These are phyloP conservation scores for Ceratobasidium sp. DNA, from an alignment of 1,284 basidiomycete genomes.

Conservation along the genomic window DNA sequence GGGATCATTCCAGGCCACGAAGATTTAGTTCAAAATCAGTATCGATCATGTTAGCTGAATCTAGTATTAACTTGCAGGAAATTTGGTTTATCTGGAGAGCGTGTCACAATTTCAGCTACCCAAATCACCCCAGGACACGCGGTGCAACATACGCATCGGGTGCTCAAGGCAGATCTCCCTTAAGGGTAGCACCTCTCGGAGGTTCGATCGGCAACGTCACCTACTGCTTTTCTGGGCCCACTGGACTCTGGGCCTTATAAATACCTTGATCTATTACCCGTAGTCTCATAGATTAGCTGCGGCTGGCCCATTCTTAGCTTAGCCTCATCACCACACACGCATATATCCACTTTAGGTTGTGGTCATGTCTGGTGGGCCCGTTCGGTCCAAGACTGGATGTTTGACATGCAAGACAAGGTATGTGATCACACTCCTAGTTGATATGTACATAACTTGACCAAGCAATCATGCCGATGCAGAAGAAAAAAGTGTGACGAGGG, in stretches of 20 bases:
- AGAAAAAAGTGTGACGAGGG: conserved; percentile 28
- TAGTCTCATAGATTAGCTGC: background rate
- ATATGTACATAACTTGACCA: background rate
- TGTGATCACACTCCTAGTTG: background rate
- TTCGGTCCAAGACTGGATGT: conserved; percentile 32
- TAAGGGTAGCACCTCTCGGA: background rate
- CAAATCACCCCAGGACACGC: background rate
- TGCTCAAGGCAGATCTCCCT: background rate
- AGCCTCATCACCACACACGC: background rate
- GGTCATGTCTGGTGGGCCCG: conserved; percentile 9
- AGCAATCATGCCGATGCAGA: background rate
- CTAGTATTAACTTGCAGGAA: background rate
- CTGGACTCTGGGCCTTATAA: background rate
- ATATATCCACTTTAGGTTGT: background rate
- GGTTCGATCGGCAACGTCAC: background rate
- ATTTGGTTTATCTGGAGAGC: background rate
- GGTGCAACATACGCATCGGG: background rate
- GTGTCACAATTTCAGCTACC: background rate
- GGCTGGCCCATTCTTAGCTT: background rate
- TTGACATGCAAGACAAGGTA: conserved; percentile 33
- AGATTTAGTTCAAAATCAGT: background rate
- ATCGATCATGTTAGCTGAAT: background rate
- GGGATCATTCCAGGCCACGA: background rate
- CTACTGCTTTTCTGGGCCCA: background rate
- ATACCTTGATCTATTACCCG: background rate